These are phyloP conservation scores for Adansonia madagascariensis DNA, from an alignment of 441 rosid genomes.

Conservation along the genomic window DNA sequence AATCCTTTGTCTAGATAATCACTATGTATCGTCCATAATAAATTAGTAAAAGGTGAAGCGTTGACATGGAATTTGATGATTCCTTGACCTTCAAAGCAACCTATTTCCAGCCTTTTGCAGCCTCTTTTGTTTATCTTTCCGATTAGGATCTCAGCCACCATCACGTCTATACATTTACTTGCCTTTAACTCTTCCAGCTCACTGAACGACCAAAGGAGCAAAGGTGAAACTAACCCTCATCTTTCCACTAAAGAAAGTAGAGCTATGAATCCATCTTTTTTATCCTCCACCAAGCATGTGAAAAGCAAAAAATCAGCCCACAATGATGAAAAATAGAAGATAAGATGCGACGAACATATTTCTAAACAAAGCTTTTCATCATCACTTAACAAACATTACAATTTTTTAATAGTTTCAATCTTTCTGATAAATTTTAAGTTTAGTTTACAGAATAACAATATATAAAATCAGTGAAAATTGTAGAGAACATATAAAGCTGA, in stretches of 20 bases:
- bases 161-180: neutral
- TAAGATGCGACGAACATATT: neutral
- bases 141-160: constrained; percentile 21
- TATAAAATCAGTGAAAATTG: neutral
- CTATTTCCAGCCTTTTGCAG: constrained; percentile 13
- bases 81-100: constrained; percentile 19
- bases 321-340: neutral
- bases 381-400: neutral
- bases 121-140: neutral
- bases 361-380: constrained; percentile 25
- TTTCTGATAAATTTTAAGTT: neutral
- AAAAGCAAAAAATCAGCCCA: constrained; percentile 17
- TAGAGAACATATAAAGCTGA: neutral
- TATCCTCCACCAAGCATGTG: constrained; percentile 13
- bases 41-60: constrained; percentile 23
- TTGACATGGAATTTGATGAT: constrained; percentile 23
- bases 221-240: constrained; percentile 18
- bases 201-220: constrained; percentile 13
- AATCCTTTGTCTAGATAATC: no score
- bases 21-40: neutral
- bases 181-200: constrained; percentile 4
- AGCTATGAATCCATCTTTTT: neutral
- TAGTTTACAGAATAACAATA: constrained; percentile 2
- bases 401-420: neutral
- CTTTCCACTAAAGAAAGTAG: constrained; percentile 2